phyloP scores from a whole-genome alignment of 495 filamentous ascomycete genomes.

The Hypomontagnella submonticulosa region DNA sequence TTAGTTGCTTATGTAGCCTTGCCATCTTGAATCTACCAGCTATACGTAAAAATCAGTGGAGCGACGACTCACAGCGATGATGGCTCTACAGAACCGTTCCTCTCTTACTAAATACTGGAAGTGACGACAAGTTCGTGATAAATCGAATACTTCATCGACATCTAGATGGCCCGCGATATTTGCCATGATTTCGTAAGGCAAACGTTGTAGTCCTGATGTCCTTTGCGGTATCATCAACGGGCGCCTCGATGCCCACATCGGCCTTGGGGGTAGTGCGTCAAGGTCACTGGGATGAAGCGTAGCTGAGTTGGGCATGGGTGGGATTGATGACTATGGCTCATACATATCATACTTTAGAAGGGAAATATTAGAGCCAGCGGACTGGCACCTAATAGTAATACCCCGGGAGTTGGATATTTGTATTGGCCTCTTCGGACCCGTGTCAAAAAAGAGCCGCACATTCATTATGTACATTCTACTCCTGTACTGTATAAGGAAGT shows the following conservation, averaged over 20 bases:
- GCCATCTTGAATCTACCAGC: conserved; percentile 12
- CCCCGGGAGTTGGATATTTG: conserved; percentile 8
- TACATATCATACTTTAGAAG: conserved; percentile 15
- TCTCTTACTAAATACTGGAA: conserved; percentile 66
- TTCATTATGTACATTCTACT: no score
- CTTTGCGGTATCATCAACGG: conserved; percentile 19
- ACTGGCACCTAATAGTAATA: conserved; percentile 4
- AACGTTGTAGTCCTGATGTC: conserved; percentile 36
- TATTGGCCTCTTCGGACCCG: not conserved
- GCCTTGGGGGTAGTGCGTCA: conserved; percentile 4
- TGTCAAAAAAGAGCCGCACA: not conserved
- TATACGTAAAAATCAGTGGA: conserved; percentile 27
- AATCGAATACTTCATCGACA: conserved; percentile 61
- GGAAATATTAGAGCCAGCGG: not conserved
- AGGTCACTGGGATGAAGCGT: not conserved
- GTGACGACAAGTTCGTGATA: conserved; percentile 62
- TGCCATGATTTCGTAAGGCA: conserved; percentile 74
- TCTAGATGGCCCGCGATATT: conserved; percentile 66
- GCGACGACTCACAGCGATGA: conserved; percentile 65
- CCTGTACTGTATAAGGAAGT: no score
- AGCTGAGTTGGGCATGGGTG: conserved; percentile 4
- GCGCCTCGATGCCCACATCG: conserved; percentile 16
- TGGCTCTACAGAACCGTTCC: conserved; percentile 68
- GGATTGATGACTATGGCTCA: not conserved
- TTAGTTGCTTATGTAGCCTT: conserved; percentile 2